These are phyloP conservation scores for Kokia cookei DNA, from an alignment of 441 rosid genomes.

Conservation along the genomic window DNA sequence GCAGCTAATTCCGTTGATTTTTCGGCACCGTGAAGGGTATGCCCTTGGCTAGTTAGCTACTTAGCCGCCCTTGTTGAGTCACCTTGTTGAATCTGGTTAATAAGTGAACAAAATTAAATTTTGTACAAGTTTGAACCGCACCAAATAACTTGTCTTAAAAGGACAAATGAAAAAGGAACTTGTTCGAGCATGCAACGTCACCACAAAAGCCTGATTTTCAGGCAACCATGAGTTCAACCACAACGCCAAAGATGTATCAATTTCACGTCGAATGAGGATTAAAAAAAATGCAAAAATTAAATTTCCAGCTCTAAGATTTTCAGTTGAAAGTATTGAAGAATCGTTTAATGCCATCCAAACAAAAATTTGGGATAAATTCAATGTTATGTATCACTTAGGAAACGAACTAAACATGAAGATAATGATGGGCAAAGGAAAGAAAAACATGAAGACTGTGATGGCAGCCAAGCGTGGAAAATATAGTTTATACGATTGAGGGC, in stretches of 20 bases:
- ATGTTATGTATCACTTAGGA: neutral
- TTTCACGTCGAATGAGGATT: neutral
- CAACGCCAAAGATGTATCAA: neutral
- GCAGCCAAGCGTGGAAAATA: neutral
- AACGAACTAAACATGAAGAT: neutral
- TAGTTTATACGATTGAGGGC: neutral
- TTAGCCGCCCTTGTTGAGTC: neutral
- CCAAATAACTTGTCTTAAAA: neutral
- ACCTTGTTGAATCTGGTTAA: neutral
- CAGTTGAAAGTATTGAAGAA: neutral
- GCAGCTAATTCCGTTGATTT: neutral
- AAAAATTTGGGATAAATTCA: neutral
- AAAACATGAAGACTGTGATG: neutral
- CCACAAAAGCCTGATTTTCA: neutral
- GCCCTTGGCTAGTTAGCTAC: neutral
- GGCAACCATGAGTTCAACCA: neutral
- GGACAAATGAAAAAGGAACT: neutral
- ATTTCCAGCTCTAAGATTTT: neutral
- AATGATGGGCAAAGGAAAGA: no score
- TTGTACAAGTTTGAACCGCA: neutral
- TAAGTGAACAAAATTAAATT: neutral
- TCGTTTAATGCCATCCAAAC: neutral
- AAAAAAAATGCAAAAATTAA: neutral
- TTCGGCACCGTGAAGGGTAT: neutral
- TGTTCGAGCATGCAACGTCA: neutral